Conservation (phyloP, 202 grass and related monocot genomes). For the Musa balbisiana region DNA sequence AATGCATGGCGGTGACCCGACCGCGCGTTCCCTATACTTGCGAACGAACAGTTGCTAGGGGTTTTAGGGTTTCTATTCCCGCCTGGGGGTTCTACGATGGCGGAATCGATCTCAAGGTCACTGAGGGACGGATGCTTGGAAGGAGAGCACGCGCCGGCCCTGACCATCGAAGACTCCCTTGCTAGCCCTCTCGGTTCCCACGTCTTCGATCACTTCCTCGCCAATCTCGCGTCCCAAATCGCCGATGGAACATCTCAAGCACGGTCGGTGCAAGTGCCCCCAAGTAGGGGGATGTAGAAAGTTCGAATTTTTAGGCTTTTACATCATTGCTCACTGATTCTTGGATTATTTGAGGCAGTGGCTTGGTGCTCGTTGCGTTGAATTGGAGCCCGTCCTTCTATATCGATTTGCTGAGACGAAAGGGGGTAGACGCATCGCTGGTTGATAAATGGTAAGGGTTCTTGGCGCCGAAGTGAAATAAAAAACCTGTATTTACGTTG, state of each 20-base stretch:
- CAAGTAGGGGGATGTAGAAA: not conserved
- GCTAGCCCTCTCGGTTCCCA: conserved; percentile 36
- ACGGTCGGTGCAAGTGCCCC: conserved; percentile 24
- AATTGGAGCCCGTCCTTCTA: conserved; percentile 57
- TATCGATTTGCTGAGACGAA: conserved; percentile 32
- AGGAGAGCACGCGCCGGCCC: conserved; percentile 67
- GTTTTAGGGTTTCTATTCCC: not conserved
- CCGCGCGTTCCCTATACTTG: too few relatives aligned
- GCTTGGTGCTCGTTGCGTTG: conserved; percentile 57
- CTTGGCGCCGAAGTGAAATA: too few relatives aligned
- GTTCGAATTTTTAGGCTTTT: not conserved
- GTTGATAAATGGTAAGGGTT: conserved; percentile 46
- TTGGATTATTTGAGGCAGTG: conserved; percentile 35
- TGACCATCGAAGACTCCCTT: conserved; percentile 55
- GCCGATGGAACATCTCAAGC: conserved; percentile 44
- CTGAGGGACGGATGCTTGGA: conserved; percentile 70
- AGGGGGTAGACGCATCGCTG: conserved; percentile 38
- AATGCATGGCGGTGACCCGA: too few relatives aligned
- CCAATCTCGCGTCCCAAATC: conserved; percentile 42
- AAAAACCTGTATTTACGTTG: not conserved
- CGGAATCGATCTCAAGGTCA: conserved; percentile 48
- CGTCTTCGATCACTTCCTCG: conserved; percentile 48
- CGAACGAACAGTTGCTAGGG: too few relatives aligned
- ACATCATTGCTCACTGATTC: conserved; percentile 1
- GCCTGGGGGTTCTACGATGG: conserved; percentile 29